A percentile compares a stretch with the other conserved stretches of the same genome.
Evolutionary conservation across 2,329 filamentous ascomycete species (phyloP).

Genomic region (Pyrenochaeta sp.): DNA sequence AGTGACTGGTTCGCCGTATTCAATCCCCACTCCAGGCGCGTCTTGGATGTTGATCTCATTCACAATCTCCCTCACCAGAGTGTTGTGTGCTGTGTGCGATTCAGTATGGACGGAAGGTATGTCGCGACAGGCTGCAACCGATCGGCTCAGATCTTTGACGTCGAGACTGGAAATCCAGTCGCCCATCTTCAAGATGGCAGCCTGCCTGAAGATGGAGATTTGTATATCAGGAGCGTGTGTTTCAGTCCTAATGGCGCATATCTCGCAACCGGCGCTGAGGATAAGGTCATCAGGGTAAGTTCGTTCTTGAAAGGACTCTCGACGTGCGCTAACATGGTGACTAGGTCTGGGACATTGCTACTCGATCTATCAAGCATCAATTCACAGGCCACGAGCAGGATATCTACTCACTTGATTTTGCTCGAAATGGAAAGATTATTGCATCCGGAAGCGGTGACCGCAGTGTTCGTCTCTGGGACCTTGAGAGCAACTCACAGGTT

Average conservation of each 20-base stretch:
- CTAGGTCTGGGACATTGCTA: constrained; percentile 92
- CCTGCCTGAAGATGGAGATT: constrained; percentile 85
- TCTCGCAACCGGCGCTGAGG: constrained; percentile 93
- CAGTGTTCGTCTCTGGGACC: constrained; percentile 95
- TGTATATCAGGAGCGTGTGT: constrained; percentile 97
- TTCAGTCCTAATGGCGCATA: constrained; percentile 97
- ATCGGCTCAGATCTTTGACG: constrained; percentile 99
- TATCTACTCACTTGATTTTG: constrained; percentile 96
- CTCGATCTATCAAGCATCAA: constrained; percentile 83
- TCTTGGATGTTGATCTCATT: constrained; percentile 90
- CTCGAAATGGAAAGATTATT: constrained; percentile 90
- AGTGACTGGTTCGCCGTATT: constrained; percentile 97
- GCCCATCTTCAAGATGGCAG: constrained; percentile 89
- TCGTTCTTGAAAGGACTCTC: neutral
- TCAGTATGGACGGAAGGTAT: constrained; percentile 94
- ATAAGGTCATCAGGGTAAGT: constrained; percentile 92
- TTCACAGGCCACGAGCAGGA: constrained; percentile 99
- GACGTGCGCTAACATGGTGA: constrained; percentile 7
- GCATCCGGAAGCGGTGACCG: constrained; percentile 94
- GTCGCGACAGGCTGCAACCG: constrained; percentile 97
- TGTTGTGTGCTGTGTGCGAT: constrained; percentile 96
- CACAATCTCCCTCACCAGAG: constrained; percentile 94
- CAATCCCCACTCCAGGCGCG: constrained; percentile 87
- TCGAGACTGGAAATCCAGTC: constrained; percentile 83
- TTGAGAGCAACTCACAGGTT: constrained; percentile 81